Base-by-base conservation (phyloP, 2,329 filamentous ascomycete genomes). In the Penicillium sp. region DNA sequence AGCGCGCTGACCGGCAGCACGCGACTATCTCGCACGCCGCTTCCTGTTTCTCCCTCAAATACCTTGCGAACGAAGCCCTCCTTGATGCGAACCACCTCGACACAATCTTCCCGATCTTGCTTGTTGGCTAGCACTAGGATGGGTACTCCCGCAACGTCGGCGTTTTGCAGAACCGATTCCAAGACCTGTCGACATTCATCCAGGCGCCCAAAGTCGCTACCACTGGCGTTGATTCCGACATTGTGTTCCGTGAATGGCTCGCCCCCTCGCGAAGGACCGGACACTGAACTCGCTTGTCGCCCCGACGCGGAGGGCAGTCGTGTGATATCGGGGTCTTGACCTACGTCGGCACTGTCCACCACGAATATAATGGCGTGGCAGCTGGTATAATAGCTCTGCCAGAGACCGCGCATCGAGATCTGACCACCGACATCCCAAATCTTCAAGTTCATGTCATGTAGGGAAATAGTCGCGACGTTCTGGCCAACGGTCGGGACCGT, bases 401-500 rank as follows among this genome's bases (percentile, higher is more conserved):
- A 98, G 26, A 97, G 81, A 54, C 86, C 85, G 52, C 93, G 85
- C 64, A 98, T 79, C 23, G 81, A 86, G 64, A 93, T 83, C 70
- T 98, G 93, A 6, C 93, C 93, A 55, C 93, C 93, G 0, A 98
- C 89, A 66, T 98, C 93, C 93, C 93, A 97, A 61, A 98, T 86
- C 76, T 96, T 95, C 64, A 98, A 78, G 75, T 97, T 96, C 82
- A 96, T 91, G 69, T 95, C 89, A 13, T 89, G 86, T 20, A 97
- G 78, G 18, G 86, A 82, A 65, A 98, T 87, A 38, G 90, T 93
- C 52, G 88, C 87, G 55, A 97, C 90, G 71, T 97, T 97, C 69
- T 97, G 93, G 56, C 93, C 93, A 60, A 97, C 91, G 16, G 93
- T 98, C 23, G 93, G 93, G 6, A 97, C 91, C 36, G 91, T 96